A percentile compares a stretch with the other conserved stretches of the same genome.
Conservation (phyloP, 495 filamentous ascomycete species). For the Acidiella bohemica region DNA sequence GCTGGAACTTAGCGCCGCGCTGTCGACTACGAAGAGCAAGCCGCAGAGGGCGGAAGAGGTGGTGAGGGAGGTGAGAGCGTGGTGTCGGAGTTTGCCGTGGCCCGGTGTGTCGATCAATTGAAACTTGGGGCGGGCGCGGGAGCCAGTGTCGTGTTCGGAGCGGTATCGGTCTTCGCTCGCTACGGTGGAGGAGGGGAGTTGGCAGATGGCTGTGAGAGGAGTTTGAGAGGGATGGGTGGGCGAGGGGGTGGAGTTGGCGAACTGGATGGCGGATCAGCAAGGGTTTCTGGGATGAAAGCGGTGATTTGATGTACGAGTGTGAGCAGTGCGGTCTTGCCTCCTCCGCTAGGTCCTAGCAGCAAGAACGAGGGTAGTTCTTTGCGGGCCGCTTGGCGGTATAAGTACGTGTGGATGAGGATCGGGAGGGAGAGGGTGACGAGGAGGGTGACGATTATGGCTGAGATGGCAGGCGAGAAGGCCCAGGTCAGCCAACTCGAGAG, state of each 20-base stretch:
- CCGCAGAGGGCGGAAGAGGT: constrained; percentile 45
- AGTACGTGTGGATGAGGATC: constrained; percentile 59
- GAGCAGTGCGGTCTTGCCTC: constrained; percentile 78
- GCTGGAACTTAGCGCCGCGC: constrained; percentile 52
- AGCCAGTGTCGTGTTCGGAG: constrained; percentile 53
- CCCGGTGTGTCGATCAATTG: constrained; percentile 79
- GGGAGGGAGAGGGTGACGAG: constrained; percentile 61
- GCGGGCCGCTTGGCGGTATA: constrained; percentile 52
- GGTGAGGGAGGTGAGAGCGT: constrained; percentile 26
- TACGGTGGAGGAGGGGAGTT: constrained; percentile 47
- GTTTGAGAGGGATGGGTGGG: constrained; percentile 73
- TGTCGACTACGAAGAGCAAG: constrained; percentile 80
- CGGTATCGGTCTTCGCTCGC: constrained; percentile 56
- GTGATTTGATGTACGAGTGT: constrained; percentile 47
- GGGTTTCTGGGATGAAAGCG: neutral
- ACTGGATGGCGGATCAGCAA: constrained; percentile 26
- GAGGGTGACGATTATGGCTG: constrained; percentile 48
- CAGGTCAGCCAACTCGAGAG: constrained; percentile 27
- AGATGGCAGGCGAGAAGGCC: constrained; percentile 23
- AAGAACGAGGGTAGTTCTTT: constrained; percentile 63
- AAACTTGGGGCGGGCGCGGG: constrained; percentile 54
- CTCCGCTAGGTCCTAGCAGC: constrained; percentile 67
- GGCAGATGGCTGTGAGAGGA: constrained; percentile 56
- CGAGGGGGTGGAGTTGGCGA: constrained; percentile 34
- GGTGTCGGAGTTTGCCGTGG: constrained; percentile 76